Conservation (phyloP, 345 rosid genomes). For the Rubroshorea leprosula region DNA sequence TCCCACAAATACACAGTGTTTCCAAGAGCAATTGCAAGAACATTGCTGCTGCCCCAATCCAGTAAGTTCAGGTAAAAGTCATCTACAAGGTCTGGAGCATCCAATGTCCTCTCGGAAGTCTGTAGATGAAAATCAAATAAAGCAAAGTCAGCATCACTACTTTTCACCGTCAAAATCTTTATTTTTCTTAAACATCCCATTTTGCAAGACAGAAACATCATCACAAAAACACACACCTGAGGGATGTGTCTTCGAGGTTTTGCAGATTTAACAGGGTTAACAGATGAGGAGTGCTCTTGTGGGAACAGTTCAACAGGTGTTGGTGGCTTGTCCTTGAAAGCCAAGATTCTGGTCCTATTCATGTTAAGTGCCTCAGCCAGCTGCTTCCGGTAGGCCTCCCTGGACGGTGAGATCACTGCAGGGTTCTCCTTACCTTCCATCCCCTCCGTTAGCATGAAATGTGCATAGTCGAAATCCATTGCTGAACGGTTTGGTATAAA, state of each 20-base stretch:
- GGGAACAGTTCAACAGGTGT: conserved; percentile 15
- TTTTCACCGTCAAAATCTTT: background rate
- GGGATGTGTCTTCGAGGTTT: conserved; percentile 34
- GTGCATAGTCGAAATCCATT: conserved; percentile 63
- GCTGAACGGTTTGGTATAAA: conserved; percentile 71
- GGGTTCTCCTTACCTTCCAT: conserved; percentile 37
- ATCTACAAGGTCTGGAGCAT: conserved; percentile 39
- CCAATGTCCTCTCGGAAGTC: conserved; percentile 40
- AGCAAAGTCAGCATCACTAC: background rate
- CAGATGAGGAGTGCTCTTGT: background rate
- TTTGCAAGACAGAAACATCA: background rate
- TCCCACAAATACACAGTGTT: conserved; percentile 39
- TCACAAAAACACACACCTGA: conserved; percentile 22
- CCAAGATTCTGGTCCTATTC: conserved; percentile 42
- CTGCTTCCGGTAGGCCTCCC: conserved; percentile 41
- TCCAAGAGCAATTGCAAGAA: conserved; percentile 32
- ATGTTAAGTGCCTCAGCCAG: conserved; percentile 43
- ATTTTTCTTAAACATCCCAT: background rate
- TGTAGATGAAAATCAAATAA: conserved; percentile 7
- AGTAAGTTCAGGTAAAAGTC: conserved; percentile 43
- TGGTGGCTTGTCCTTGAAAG: conserved; percentile 60
- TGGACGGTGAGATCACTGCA: conserved; percentile 40
- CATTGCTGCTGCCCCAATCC: conserved; percentile 44
- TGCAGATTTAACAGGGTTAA: conserved; percentile 18
- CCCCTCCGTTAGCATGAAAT: conserved; percentile 48